phyloP scores from a whole-genome alignment of 2,329 filamentous ascomycete genomes.

The Claviceps paspali region DNA sequence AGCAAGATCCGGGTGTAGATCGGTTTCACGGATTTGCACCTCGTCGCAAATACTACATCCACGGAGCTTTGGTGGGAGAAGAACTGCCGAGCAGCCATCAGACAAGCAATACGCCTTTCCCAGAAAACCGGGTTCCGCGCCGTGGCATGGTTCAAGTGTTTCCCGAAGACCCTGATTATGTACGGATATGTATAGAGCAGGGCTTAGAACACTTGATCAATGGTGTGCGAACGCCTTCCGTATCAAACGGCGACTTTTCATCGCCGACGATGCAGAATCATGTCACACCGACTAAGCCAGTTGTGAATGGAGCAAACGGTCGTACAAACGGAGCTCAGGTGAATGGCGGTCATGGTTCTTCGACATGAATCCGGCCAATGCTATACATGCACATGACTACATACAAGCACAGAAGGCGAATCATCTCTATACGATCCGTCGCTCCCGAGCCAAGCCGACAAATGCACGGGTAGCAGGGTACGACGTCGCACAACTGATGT shows the following conservation, averaged over 20 bases:
- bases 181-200: conserved; percentile 38
- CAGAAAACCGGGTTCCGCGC: conserved; percentile 38
- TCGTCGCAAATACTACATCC: conserved; percentile 40
- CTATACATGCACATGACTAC: neutral
- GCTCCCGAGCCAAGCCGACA: neutral
- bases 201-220: conserved; percentile 38
- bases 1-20: conserved; percentile 37
- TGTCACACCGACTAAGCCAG: conserved; percentile 10
- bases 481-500: too few species aligned
- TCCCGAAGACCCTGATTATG: conserved; percentile 42
- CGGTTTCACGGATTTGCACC: conserved; percentile 40
- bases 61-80: conserved; percentile 38
- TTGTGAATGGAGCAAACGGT: conserved; percentile 18
- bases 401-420: neutral
- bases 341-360: conserved; percentile 17
- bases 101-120: conserved; percentile 38
- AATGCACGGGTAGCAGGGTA: too few species aligned
- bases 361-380: neutral
- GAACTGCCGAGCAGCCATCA: conserved; percentile 29
- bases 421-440: neutral
- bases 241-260: conserved; percentile 31
- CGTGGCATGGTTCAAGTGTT: conserved; percentile 36
- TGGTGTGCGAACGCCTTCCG: conserved; percentile 26
- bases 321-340: conserved; percentile 12
- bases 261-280: conserved; percentile 28